Evolutionary conservation across 1,139 yeast genomes (phyloP).

Genomic region (Suhomyces yuchorum): DNA sequence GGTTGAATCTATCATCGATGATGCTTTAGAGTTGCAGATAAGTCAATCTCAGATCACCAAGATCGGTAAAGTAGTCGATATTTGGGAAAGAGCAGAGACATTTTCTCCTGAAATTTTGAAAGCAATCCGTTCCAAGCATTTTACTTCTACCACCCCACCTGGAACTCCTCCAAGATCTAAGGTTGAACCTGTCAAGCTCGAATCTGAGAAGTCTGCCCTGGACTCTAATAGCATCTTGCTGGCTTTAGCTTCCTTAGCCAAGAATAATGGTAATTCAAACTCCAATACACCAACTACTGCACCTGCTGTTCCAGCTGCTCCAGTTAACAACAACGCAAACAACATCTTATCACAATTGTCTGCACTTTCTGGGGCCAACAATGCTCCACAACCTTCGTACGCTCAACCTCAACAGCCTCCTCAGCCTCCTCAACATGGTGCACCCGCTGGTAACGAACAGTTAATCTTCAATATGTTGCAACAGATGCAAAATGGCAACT

Average conservation of each 20-base stretch:
- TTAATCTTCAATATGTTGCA: constrained; percentile 46
- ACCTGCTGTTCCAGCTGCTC: constrained; percentile 23
- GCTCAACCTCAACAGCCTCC: constrained; percentile 3
- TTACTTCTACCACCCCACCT: constrained; percentile 60
- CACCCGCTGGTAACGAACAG: constrained; percentile 26
- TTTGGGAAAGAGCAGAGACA: constrained; percentile 88
- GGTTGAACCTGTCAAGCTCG: constrained; percentile 27
- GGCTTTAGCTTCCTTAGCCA: constrained; percentile 62
- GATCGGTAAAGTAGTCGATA: constrained; percentile 79
- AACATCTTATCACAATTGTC: constrained; percentile 49
- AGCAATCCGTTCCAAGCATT: constrained; percentile 60
- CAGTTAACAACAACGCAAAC: constrained; percentile 30
- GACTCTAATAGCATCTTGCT: constrained; percentile 63
- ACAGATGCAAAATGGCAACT: constrained; percentile 37
- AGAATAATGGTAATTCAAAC: constrained; percentile 26
- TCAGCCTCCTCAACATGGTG: constrained; percentile 13
- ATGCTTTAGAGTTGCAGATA: constrained; percentile 56
- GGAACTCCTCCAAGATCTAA: constrained; percentile 51
- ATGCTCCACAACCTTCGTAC: constrained; percentile 18
- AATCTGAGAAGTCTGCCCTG: constrained; percentile 25
- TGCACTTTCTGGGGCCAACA: constrained; percentile 38
- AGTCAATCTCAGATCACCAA: constrained; percentile 63
- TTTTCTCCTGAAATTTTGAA: constrained; percentile 61
- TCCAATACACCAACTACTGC: constrained; percentile 31
- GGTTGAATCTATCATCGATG: constrained; percentile 60